These are phyloP conservation scores for Tremella fuciformis DNA, from an alignment of 768 basidiomycete genomes.

Conservation along the genomic window DNA sequence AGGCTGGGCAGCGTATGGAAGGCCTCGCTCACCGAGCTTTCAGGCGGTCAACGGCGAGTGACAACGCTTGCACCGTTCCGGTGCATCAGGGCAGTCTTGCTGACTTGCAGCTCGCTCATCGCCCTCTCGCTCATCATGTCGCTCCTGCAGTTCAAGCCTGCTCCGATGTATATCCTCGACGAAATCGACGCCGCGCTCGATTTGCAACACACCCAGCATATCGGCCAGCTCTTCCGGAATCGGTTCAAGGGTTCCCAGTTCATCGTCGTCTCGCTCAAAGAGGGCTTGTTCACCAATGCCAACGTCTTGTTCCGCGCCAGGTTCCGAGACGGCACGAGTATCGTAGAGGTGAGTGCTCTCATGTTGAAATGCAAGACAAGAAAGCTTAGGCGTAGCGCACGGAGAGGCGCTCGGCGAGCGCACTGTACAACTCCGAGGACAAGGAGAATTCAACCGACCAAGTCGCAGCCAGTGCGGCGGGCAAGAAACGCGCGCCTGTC, in stretches of 20 bases:
- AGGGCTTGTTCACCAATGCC: conserved; percentile 94
- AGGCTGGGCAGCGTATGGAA: conserved; percentile 95
- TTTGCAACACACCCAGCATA: conserved; percentile 77
- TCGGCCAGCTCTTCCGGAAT: conserved; percentile 94
- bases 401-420: conserved; percentile 22
- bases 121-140: conserved; percentile 98
- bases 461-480: conserved; percentile 12
- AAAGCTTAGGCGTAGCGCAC: conserved; percentile 18
- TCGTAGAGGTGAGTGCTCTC: conserved; percentile 62
- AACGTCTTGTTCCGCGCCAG: conserved; percentile 91
- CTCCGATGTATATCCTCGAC: conserved; percentile 98
- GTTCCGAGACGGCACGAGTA: conserved; percentile 88
- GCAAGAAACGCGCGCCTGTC: conserved; percentile 9
- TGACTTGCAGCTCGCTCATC: conserved; percentile 73
- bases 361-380: conserved; percentile 5
- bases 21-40: conserved; percentile 91
- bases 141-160: conserved; percentile 96
- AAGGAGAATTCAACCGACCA: conserved; percentile 29
- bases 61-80: background rate
- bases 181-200: conserved; percentile 98
- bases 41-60: conserved; percentile 87
- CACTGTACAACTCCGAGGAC: conserved; percentile 23
- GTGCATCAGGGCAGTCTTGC: background rate
- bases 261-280: conserved; percentile 95
- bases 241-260: conserved; percentile 98